phyloP scores from a whole-genome alignment of 164 flowering plant genomes.

The Vitis labrusca region DNA sequence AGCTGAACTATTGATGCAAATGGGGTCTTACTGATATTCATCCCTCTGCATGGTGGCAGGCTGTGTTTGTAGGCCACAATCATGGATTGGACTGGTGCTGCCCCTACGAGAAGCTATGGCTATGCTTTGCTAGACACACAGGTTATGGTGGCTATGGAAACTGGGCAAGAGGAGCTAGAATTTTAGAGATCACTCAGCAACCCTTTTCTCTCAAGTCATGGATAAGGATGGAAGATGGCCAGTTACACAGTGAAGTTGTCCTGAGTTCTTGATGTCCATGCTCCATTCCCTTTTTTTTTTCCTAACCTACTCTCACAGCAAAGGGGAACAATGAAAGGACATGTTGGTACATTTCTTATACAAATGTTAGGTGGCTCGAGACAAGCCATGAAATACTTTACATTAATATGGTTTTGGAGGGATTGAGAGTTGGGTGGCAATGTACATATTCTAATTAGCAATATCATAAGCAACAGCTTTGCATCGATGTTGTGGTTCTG shows the following conservation, averaged over 20 bases:
- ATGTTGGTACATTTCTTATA: no score
- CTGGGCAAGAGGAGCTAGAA: conserved; percentile 83
- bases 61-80: conserved; percentile 88
- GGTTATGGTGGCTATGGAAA: conserved; percentile 94
- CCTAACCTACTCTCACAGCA: no score
- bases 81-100: conserved; percentile 97
- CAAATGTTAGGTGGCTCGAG: no score
- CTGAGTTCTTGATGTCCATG: conserved; percentile 27
- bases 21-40: no score
- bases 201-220: conserved; percentile 79
- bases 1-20: no score
- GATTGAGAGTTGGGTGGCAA: no score
- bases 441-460: no score
- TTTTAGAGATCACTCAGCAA: conserved; percentile 54
- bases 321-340: no score
- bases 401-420: no score
- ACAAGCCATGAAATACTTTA: no score
- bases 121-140: conserved; percentile 86
- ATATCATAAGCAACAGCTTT: no score
- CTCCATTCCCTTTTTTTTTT: no score
- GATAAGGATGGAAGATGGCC: conserved; percentile 89
- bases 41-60: conserved; percentile 39
- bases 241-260: conserved; percentile 56
- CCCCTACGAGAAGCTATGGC: conserved; percentile 74
- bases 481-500: background rate